Percentiles rank a stretch among this genome's conserved stretches.
Conservation (phyloP, 75 land plant species). For the Cunninghamia lanceolata region DNA sequence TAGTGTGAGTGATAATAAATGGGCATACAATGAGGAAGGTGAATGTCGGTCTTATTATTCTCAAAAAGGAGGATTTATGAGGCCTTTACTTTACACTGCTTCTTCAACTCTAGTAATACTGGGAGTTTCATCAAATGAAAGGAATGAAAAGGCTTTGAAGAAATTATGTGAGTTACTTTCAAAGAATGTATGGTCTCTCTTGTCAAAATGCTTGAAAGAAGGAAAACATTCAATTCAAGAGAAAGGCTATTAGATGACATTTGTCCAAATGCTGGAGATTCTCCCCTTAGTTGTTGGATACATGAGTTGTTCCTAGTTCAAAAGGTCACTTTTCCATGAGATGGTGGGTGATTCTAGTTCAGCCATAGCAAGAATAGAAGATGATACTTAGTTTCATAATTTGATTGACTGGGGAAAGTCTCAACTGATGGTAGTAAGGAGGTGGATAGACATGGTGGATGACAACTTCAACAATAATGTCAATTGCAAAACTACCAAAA, state of each 20-base stretch:
- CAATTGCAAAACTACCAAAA: too few species aligned
- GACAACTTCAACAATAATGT: too few species aligned
- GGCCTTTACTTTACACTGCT: slow-evolving; percentile 24
- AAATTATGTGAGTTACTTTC: slow-evolving; percentile 36
- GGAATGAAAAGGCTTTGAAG: slow-evolving; percentile 24
- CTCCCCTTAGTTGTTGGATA: slow-evolving; percentile 68
- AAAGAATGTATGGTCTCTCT: slow-evolving; percentile 44
- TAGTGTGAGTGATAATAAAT: slow-evolving; percentile 11
- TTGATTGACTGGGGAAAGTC: slow-evolving; percentile 70
- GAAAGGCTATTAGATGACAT: slow-evolving; percentile 60
- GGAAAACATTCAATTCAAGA: slow-evolving; percentile 43
- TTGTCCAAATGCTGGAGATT: slow-evolving; percentile 71
- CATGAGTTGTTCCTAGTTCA: slow-evolving; percentile 21
- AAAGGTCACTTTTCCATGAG: slow-evolving; percentile 7
- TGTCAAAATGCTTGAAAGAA: slow-evolving; percentile 41
- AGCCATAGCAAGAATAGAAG: slow-evolving; percentile 8
- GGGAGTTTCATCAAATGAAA: not conserved
- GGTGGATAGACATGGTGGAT: too few species aligned
- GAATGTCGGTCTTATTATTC: slow-evolving; percentile 12
- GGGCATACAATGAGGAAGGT: not conserved
- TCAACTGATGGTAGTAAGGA: slow-evolving; percentile 39
- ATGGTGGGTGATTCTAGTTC: slow-evolving; percentile 5
- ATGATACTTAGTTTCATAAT: slow-evolving; percentile 60
- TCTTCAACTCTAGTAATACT: not conserved
- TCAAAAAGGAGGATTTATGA: slow-evolving; percentile 54